These are phyloP conservation scores for Zygoascus hellenicus DNA, from an alignment of 1,139 yeast species.

Conservation along the genomic window DNA sequence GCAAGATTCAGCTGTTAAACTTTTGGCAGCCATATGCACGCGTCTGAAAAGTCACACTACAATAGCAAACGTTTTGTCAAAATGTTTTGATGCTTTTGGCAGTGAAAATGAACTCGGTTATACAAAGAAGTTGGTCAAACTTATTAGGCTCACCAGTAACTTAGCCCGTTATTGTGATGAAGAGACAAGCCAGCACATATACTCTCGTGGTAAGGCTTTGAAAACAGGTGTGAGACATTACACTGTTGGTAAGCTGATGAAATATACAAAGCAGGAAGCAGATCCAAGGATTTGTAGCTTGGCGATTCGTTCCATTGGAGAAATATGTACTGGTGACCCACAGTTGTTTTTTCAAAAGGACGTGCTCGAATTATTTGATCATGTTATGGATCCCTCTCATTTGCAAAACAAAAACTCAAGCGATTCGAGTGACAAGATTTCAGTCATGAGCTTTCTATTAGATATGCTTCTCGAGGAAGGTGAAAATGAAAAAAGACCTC, in stretches of 20 bases:
- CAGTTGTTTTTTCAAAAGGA: constrained; percentile 53
- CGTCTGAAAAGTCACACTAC: neutral
- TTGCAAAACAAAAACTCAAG: constrained; percentile 40
- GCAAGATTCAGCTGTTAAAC: constrained; percentile 62
- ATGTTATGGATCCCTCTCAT: constrained; percentile 35
- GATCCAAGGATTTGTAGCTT: constrained; percentile 38
- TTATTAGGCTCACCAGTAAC: constrained; percentile 59
- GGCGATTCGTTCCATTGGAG: constrained; percentile 54
- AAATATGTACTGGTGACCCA: constrained; percentile 56
- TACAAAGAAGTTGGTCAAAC: constrained; percentile 25
- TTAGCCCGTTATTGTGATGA: constrained; percentile 67
- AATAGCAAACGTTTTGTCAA: constrained; percentile 1
- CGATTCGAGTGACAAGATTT: constrained; percentile 39
- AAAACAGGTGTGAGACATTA: constrained; percentile 50
- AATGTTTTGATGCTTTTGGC: constrained; percentile 4
- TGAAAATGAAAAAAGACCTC: constrained; percentile 44
- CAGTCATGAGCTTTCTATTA: constrained; percentile 50
- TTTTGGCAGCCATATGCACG: constrained; percentile 41
- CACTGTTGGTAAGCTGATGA: constrained; percentile 50
- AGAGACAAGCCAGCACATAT: constrained; percentile 41
- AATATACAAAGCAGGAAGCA: constrained; percentile 41
- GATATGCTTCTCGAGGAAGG: constrained; percentile 46
- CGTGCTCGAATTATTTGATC: constrained; percentile 49
- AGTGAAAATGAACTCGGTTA: neutral
- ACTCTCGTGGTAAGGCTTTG: constrained; percentile 33